Base-by-base conservation (phyloP, 2,329 filamentous ascomycete species). In the Aurifilum marmelostoma region DNA sequence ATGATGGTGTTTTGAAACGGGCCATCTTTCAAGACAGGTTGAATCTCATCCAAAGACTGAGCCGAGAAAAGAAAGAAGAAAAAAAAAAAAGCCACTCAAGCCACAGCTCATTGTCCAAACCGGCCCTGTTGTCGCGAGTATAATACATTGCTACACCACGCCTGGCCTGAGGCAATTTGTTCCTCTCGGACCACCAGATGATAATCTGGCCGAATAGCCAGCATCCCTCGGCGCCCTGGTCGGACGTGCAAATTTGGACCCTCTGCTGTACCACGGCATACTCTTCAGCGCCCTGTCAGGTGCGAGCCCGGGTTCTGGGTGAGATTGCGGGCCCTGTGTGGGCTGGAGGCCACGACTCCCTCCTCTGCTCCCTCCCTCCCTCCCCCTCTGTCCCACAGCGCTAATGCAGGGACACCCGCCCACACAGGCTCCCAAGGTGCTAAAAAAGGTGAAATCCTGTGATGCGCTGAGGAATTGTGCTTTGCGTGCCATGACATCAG, bases 391-490 rank as follows among this genome's bases (percentile, higher is more conserved):
- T 59, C 34, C 39, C 65, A 41, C n/a, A 7, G 41, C 65, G 65
- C 65, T 66, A 66, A 66, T 66, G 65, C 65, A 66, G 65, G 65
- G 37, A 66, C 65, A 29, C 54, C 52, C 32, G 56, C 24, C 27
- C 56, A 66, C 56, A 29, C 56, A 29, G 43, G 16, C 27, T 61
- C 27, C 12, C 21, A 61, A 61, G 27, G 12, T 66, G 59, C 54
- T 66, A 37, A 34, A 59, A 66, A 63, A 6, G 41, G 61, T 41
- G 29, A 29, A n/a, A 29, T 27, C 61, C 16, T 63, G 24, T 47
- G 24, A 24, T 32, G 56, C 37, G 8, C 14, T 18, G 27, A 29
- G 16, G 32, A 24, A 54, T 29, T 8, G 11, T 29, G 18, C 8
- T 21, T 37, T 37, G 58, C 32, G 58, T 34, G 58, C 58, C 34